A percentile compares a stretch with the other conserved stretches of the same genome.
phyloP scores from a whole-genome alignment of 2,329 filamentous ascomycete species.

The Emydomyces testavorans region DNA sequence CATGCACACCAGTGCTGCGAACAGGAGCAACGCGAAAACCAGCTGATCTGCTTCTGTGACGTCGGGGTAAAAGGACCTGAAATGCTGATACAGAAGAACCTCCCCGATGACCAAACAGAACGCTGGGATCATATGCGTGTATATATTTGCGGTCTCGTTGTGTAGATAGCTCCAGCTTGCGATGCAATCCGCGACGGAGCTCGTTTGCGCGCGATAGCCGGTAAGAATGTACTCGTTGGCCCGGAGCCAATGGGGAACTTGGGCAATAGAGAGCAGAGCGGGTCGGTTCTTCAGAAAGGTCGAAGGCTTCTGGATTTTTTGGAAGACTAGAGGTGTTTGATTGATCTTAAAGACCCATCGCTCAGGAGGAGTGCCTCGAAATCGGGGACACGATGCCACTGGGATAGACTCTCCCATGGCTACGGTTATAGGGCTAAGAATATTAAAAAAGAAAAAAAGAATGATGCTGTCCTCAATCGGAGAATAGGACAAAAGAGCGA shows the following conservation, averaged over 20 bases:
- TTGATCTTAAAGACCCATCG: not conserved
- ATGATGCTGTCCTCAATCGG: not conserved
- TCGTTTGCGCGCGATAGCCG: slow-evolving; percentile 54
- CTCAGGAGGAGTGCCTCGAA: not conserved
- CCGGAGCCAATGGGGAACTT: slow-evolving; percentile 43
- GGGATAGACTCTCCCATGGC: not conserved
- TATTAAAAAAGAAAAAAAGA: not conserved
- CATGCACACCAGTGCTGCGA: slow-evolving; percentile 55
- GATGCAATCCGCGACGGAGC: slow-evolving; percentile 48
- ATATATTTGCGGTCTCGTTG: slow-evolving; percentile 62
- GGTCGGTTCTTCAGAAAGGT: not conserved
- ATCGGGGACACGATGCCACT: not conserved
- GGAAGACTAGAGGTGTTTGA: not conserved
- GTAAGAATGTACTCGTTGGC: slow-evolving; percentile 60
- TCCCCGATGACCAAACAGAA: slow-evolving; percentile 39
- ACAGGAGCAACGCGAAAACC: slow-evolving; percentile 51
- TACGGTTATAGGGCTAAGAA: not conserved
- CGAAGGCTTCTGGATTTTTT: not conserved
- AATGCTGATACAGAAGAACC: slow-evolving; percentile 11
- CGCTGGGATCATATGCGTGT: slow-evolving; percentile 58
- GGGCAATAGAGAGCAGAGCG: slow-evolving; percentile 39
- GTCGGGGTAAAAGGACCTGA: slow-evolving; percentile 10
- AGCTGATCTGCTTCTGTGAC: slow-evolving; percentile 8
- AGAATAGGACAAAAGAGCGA: not conserved
- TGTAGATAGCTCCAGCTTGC: slow-evolving; percentile 51